Evolutionary conservation across 495 filamentous ascomycete species (phyloP).

Genomic region (Aspergillus leporis): DNA sequence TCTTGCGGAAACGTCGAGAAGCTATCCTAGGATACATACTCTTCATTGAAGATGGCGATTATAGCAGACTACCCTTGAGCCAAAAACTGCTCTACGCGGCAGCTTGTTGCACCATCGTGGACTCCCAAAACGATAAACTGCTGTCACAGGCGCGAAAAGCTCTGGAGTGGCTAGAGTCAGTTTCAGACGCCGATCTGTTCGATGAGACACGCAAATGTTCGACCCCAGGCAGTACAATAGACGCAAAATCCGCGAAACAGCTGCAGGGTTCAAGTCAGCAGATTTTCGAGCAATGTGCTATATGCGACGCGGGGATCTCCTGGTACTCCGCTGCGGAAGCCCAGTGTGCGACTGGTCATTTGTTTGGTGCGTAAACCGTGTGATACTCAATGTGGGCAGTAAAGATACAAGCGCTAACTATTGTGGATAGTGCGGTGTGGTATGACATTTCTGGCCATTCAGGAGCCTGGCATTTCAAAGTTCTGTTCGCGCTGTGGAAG

Average conservation of each 20-base stretch:
- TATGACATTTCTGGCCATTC: constrained; percentile 54
- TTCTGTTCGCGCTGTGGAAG: constrained; percentile 51
- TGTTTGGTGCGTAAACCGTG: constrained; percentile 40
- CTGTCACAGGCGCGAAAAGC: constrained; percentile 29
- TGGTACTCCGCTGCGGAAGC: constrained; percentile 41
- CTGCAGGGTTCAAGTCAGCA: constrained; percentile 24
- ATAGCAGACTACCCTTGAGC: constrained; percentile 15
- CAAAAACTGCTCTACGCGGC: constrained; percentile 40
- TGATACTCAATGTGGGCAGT: neutral
- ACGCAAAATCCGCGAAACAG: constrained; percentile 28
- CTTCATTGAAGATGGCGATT: constrained; percentile 14
- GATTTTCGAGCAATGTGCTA: constrained; percentile 47
- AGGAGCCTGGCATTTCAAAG: constrained; percentile 55
- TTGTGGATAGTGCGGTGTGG: constrained; percentile 49
- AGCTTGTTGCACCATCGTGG: constrained; percentile 40
- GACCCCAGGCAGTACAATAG: constrained; percentile 12
- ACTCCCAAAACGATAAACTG: constrained; percentile 25
- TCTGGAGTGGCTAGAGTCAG: constrained; percentile 29
- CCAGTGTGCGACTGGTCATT: constrained; percentile 48
- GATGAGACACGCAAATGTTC: constrained; percentile 37
- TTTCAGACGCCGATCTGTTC: constrained; percentile 30
- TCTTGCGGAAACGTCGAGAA: constrained; percentile 24
- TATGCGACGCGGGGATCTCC: constrained; percentile 44
- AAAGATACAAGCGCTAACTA: constrained; percentile 7
- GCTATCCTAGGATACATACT: constrained; percentile 34